A percentile compares a stretch with the other conserved stretches of the same genome.
These are phyloP conservation scores for Sanghuangporus baumii DNA, from an alignment of 1,284 basidiomycete genomes.

Conservation along the genomic window DNA sequence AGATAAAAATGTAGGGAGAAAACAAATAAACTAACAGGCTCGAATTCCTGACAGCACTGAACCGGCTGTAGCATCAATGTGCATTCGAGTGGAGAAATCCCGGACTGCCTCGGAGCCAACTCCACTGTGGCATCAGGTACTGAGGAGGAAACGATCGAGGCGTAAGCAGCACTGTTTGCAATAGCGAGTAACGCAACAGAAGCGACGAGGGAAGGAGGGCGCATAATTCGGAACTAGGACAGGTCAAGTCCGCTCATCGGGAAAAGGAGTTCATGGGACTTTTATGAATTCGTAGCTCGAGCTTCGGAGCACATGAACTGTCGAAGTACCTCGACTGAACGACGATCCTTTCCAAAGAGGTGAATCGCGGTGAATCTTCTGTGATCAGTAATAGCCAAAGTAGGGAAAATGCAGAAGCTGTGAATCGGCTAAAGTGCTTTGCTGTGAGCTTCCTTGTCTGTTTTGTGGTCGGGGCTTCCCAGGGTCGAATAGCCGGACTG, in stretches of 20 bases:
- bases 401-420: background rate
- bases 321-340: no score
- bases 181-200: background rate
- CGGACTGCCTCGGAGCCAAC: background rate
- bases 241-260: background rate
- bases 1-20: background rate
- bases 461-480: background rate
- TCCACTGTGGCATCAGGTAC: background rate
- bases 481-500: background rate
- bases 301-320: no score
- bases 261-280: background rate
- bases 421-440: background rate
- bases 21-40: background rate
- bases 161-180: background rate
- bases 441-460: background rate
- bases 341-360: no score
- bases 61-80: background rate
- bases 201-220: background rate
- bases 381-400: no score
- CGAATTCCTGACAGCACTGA: slow-evolving; percentile 3
- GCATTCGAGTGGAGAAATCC: slow-evolving; percentile 1
- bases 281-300: background rate
- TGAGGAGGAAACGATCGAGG: background rate
- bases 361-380: no score
- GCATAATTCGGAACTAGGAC: background rate